Evolutionary conservation across 805 yeast species (phyloP).

Genomic region (Wickerhamiella brachini): DNA sequence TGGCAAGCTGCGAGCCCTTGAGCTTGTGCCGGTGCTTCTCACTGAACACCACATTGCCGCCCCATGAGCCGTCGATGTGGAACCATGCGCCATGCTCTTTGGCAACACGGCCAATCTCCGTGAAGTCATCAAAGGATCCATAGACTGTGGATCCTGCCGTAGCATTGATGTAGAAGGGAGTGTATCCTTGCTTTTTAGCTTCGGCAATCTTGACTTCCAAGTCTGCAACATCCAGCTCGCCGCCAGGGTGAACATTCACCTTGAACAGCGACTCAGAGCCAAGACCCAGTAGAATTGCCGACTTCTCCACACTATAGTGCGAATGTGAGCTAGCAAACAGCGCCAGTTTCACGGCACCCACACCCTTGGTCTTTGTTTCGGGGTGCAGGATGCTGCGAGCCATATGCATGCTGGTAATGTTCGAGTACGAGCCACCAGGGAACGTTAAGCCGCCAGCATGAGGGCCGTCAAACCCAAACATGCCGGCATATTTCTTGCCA

Average conservation of each 20-base stretch:
- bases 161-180: conserved; percentile 64
- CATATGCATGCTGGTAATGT: conserved; percentile 61
- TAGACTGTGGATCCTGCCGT: conserved; percentile 86
- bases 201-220: conserved; percentile 33
- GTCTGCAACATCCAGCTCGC: conserved; percentile 39
- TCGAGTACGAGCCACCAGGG: conserved; percentile 81
- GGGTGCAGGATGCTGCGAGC: conserved; percentile 59
- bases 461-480: conserved; percentile 41
- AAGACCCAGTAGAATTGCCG: conserved; percentile 62
- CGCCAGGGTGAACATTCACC: conserved; percentile 41
- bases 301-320: conserved; percentile 70
- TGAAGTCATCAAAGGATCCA: conserved; percentile 67
- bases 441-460: conserved; percentile 72
- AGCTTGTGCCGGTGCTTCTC: conserved; percentile 32
- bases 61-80: conserved; percentile 87
- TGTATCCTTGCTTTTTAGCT: conserved; percentile 39
- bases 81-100: conserved; percentile 50
- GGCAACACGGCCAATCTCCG: conserved; percentile 40
- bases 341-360: conserved; percentile 41
- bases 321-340: conserved; percentile 58
- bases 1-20: conserved; percentile 50
- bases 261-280: conserved; percentile 53
- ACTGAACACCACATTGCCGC: conserved; percentile 70
- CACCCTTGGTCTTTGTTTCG: conserved; percentile 53
- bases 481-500: conserved; percentile 49